Base-by-base conservation (phyloP, 2,329 filamentous ascomycete genomes). In the Macrophomina tecta region DNA sequence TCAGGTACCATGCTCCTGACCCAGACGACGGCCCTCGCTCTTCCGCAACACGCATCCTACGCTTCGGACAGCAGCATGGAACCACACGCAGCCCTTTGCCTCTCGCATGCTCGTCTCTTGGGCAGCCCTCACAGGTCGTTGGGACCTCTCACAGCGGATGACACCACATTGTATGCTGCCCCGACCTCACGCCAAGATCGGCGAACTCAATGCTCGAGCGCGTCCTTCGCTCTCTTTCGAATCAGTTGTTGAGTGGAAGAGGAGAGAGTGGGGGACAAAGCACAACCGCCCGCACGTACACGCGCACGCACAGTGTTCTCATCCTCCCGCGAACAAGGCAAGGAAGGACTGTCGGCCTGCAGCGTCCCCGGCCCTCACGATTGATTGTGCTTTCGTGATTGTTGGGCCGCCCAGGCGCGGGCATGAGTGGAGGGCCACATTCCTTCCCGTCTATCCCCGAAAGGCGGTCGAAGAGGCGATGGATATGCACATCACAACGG, bases 371-470 rank as follows among this genome's bases (percentile, higher is more conserved):
- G 18, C 8, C 55, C 23, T 58, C 55, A 45, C 55, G 36, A 45
- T 42, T 38, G 36, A 45, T 42, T 38, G 55, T 38, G 52, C 12
- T 16, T n/a, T 34, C 32, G 36, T 6, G 56, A 48, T 16, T 61
- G 56, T 45, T 45, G 56, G 28, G 38, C 56, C 42, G 28, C 8
- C 55, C 40, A 32, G 8, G 23, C 28, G 32, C 52, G 38, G 32
- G 30, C 16, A 23, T 11, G 46, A 49, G 58, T 62, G 30, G 58
- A 40, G 58, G 58, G 9, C 58, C 30, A 46, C 56, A 28, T 16
- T 62, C 58, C 58, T 62, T 62, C 58, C 58, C 58, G 58, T 48
- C n/a, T 38, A n/a, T 42, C 58, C 58, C 42, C 58, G 58, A 49
- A 62, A 62, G 58, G 45, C 58, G 58, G 58, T 62, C 32, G 16